Evolutionary conservation across 169 alveolate genomes (phyloP), one percentile per base, ranked within the genome.

Genomic region (Sarcocystis neurona): DNA sequence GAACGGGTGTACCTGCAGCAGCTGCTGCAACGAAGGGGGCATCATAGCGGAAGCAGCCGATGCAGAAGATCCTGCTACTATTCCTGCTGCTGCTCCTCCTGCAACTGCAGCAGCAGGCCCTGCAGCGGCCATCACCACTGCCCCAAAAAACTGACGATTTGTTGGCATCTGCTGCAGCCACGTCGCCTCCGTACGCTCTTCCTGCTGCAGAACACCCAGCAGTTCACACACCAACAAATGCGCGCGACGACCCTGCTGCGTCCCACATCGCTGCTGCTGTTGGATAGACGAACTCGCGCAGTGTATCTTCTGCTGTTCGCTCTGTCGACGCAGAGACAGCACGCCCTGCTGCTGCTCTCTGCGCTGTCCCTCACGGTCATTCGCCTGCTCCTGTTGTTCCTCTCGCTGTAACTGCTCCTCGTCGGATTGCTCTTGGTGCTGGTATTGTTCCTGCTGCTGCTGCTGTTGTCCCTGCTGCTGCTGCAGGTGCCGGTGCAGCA

Each of bases 1-100:
- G 56, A 2, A 72, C 30, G 82, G 82, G 41, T 72, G 82, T 6
- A 72, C 34, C 82, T 72, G 82, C 5, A 72, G 56, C 20, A 72
- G 53, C 39, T 72, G 82, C n/a, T 47, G 8, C 27, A 72, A 53
- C 23, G 82, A 72, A 15, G 56, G 56, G 6, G 82, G 32, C 23
- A 72, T 47, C 3, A 72, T 39, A 15, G 58, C 53, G 18, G 82
- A 72, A 30, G 5, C 34, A 15, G 82, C 39, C 39, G 82, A 72
- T 8, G 82, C 20, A 0, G 82, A 37, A 39, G 43, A 72, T 10
- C 32, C 47, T 5, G 82, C 10, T 47, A 39, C 82, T 4, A 27
- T 37, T 18, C 30, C 41, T 0, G 58, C 82, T 1, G 2, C 43
- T 0, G 56, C 37, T n/a, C 32, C 82, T n/a, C n/a, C n/a, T n/a